Conservation (phyloP, 768 basidiomycete genomes). For the Suillus decipiens region DNA sequence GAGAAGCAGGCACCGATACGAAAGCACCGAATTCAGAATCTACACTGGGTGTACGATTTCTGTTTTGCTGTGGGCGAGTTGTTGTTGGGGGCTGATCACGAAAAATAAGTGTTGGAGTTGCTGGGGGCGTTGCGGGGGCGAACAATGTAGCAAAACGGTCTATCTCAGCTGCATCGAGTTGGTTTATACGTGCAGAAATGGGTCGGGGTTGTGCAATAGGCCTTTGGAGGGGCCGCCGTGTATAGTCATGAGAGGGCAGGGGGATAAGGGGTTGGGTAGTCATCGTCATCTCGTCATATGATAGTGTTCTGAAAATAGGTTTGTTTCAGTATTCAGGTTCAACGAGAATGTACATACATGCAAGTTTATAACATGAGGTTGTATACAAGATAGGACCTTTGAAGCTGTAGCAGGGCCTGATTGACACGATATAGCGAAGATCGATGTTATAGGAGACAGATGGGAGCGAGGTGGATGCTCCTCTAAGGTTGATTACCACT, state of each 20-base stretch:
- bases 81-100: neutral
- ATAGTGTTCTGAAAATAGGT: neutral
- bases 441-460: neutral
- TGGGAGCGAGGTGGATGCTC: neutral
- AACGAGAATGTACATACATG: neutral
- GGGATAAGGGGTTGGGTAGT: neutral
- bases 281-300: slow-evolving; percentile 2
- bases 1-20: slow-evolving; percentile 53
- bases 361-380: slow-evolving; percentile 1
- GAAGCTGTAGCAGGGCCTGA: neutral
- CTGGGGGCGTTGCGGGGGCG: slow-evolving; percentile 38
- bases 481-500: neutral
- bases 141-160: slow-evolving; percentile 48
- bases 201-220: slow-evolving; percentile 3
- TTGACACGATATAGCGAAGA: neutral
- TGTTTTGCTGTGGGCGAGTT: slow-evolving; percentile 8
- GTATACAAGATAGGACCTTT: neutral
- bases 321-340: neutral
- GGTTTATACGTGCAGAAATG: neutral
- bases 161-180: slow-evolving; percentile 30
- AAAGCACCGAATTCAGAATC: slow-evolving; percentile 65
- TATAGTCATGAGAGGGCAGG: neutral
- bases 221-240: neutral
- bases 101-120: slow-evolving; percentile 19
- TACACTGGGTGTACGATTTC: slow-evolving; percentile 21